Percentiles rank a stretch among this genome's conserved stretches.
Conservation (phyloP, 805 yeast genomes). For the Sugiyamaella mastotermitis region DNA sequence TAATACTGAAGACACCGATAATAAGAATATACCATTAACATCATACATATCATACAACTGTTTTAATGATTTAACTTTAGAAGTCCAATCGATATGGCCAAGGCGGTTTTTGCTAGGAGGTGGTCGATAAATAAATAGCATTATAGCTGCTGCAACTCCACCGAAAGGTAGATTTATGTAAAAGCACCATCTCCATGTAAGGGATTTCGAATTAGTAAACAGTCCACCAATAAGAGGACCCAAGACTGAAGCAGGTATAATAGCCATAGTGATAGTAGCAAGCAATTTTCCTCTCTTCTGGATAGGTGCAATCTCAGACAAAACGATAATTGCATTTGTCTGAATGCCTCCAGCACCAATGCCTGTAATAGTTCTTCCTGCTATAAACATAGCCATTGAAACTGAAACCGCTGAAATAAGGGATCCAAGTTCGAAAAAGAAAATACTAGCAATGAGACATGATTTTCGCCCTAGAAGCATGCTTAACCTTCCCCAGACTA, state of each 20-base stretch:
- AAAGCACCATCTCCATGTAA: constrained; percentile 57
- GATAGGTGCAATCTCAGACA: constrained; percentile 37
- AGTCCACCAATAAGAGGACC: constrained; percentile 56
- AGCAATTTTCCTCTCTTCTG: constrained; percentile 20
- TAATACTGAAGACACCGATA: constrained; percentile 38
- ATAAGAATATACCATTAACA: constrained; percentile 46
- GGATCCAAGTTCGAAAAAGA: constrained; percentile 38
- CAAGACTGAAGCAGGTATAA: constrained; percentile 28
- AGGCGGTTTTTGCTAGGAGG: no score
- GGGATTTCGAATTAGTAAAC: constrained; percentile 35
- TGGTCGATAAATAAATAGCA: constrained; percentile 18
- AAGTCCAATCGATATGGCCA: no score
- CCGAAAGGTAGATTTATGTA: constrained; percentile 40
- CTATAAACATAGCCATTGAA: constrained; percentile 53
- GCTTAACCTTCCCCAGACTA: no score
- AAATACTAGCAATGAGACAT: no score
- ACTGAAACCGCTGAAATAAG: constrained; percentile 36
- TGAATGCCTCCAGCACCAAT: constrained; percentile 65
- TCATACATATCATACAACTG: constrained; percentile 45
- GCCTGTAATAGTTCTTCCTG: constrained; percentile 61
- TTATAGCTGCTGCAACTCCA: constrained; percentile 26
- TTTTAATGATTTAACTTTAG: no score
- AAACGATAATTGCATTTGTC: constrained; percentile 46
- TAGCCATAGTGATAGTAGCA: constrained; percentile 21
- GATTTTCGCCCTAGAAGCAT: no score